These are phyloP conservation scores for Brasenia schreberi DNA, from an alignment of 164 flowering plant genomes.

Conservation along the genomic window DNA sequence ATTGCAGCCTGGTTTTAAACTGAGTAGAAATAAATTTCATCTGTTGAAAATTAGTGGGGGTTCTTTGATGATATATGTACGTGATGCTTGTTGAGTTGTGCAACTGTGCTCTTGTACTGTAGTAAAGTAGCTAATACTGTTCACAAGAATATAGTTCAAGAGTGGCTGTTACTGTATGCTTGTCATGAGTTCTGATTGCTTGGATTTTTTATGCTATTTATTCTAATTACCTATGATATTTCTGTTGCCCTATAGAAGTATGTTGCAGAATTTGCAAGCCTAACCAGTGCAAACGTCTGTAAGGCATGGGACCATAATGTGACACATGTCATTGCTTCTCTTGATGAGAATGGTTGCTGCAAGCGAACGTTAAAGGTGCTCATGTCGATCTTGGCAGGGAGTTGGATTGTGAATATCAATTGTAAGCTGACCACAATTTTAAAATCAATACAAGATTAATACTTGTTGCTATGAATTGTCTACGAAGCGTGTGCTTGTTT, in stretches of 20 bases:
- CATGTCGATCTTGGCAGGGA: constrained; percentile 54
- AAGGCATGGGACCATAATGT: constrained; percentile 42
- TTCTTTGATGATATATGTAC: not conserved
- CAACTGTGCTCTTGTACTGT: not conserved
- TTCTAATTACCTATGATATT: not conserved
- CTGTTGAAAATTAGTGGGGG: too few relatives aligned
- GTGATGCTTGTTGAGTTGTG: not conserved
- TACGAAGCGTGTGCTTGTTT: not conserved
- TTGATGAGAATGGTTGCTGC: constrained; percentile 42
- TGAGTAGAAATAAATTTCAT: too few relatives aligned
- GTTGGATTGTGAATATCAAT: constrained; percentile 43
- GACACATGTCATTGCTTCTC: constrained; percentile 60
- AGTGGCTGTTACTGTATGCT: not conserved
- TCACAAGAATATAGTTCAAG: not conserved
- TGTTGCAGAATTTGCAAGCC: constrained; percentile 28
- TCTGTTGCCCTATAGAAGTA: constrained; percentile 26
- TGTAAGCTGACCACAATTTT: constrained; percentile 26
- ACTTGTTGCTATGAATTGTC: not conserved
- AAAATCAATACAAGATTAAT: not conserved
- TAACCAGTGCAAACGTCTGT: constrained; percentile 29
- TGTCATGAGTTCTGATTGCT: not conserved
- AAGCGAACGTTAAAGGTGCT: constrained; percentile 45
- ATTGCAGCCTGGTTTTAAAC: too few relatives aligned
- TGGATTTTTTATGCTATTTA: not conserved
- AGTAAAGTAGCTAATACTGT: not conserved